Evolutionary conservation across 805 yeast species (phyloP).

Genomic region (Cyberlindnera saturnus): DNA sequence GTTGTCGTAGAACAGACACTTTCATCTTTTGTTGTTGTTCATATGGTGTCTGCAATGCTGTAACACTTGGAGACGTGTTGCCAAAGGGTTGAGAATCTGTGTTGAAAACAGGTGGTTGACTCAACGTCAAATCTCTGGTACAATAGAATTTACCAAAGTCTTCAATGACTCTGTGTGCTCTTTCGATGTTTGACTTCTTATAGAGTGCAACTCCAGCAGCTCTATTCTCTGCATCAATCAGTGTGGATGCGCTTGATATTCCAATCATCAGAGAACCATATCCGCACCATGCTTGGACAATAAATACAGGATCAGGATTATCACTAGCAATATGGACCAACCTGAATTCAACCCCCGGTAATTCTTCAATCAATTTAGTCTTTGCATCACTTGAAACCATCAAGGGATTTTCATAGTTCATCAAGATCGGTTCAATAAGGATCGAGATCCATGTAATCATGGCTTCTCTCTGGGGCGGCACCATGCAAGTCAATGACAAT

Average conservation of each 20-base stretch:
- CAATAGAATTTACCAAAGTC: not conserved
- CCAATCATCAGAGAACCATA: slow-evolving; percentile 1
- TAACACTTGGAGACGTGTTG: no score
- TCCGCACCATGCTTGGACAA: slow-evolving; percentile 2
- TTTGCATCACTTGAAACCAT: not conserved
- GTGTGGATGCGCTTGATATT: not conserved
- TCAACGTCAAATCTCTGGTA: no score
- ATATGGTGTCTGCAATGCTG: no score
- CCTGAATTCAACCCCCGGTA: not conserved
- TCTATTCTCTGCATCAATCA: slow-evolving; percentile 2
- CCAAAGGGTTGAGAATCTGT: no score
- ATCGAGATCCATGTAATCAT: not conserved
- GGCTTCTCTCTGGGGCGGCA: not conserved
- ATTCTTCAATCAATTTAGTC: not conserved
- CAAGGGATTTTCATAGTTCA: slow-evolving; percentile 1
- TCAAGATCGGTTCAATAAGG: slow-evolving; percentile 6
- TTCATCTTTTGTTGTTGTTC: no score
- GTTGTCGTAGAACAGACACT: not conserved
- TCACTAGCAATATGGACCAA: not conserved
- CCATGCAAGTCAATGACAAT: not conserved
- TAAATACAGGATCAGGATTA: not conserved
- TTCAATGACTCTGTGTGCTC: not conserved
- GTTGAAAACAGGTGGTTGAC: no score
- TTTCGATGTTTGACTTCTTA: not conserved
- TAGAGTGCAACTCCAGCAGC: slow-evolving; percentile 1